Conservation (phyloP, 805 yeast species). For the Kodamaea laetipori region DNA sequence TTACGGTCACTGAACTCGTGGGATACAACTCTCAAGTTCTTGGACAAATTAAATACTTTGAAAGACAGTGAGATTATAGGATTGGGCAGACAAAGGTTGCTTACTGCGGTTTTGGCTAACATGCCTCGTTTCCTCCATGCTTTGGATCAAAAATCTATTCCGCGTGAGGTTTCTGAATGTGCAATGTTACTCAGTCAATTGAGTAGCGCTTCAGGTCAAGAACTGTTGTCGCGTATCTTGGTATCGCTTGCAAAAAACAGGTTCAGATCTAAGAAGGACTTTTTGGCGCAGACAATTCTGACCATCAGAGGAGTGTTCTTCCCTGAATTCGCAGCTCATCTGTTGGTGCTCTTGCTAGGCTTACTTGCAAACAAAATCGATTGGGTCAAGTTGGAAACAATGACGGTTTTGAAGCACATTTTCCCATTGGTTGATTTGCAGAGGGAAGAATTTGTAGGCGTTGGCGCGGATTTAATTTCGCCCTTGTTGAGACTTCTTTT, state of each 20-base stretch:
- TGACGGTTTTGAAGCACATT: slow-evolving; percentile 71
- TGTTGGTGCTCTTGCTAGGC: slow-evolving; percentile 75
- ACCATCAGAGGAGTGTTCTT: slow-evolving; percentile 70
- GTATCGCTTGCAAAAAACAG: slow-evolving; percentile 74
- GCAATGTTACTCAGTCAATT: slow-evolving; percentile 51
- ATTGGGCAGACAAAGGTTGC: slow-evolving; percentile 63
- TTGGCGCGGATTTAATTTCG: slow-evolving; percentile 93
- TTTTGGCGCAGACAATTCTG: slow-evolving; percentile 75
- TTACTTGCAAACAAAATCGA: slow-evolving; percentile 70
- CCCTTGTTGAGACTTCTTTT: slow-evolving; percentile 78
- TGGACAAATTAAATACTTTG: slow-evolving; percentile 68
- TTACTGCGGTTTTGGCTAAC: slow-evolving; percentile 74
- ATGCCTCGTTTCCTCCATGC: slow-evolving; percentile 86
- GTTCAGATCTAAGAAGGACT: slow-evolving; percentile 89
- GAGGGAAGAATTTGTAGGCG: slow-evolving; percentile 77
- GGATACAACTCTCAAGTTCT: slow-evolving; percentile 71
- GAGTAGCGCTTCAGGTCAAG: slow-evolving; percentile 58
- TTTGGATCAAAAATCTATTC: slow-evolving; percentile 53
- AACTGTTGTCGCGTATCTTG: slow-evolving; percentile 68
- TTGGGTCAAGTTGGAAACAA: slow-evolving; percentile 81
- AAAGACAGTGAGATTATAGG: slow-evolving; percentile 79
- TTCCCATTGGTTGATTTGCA: slow-evolving; percentile 78
- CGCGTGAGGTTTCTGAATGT: slow-evolving; percentile 50
- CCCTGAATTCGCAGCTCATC: slow-evolving; percentile 72
- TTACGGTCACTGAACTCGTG: slow-evolving; percentile 78